Evolutionary conservation across 1,284 basidiomycete genomes (phyloP).

Genomic region (Salmacisia buchloeana): DNA sequence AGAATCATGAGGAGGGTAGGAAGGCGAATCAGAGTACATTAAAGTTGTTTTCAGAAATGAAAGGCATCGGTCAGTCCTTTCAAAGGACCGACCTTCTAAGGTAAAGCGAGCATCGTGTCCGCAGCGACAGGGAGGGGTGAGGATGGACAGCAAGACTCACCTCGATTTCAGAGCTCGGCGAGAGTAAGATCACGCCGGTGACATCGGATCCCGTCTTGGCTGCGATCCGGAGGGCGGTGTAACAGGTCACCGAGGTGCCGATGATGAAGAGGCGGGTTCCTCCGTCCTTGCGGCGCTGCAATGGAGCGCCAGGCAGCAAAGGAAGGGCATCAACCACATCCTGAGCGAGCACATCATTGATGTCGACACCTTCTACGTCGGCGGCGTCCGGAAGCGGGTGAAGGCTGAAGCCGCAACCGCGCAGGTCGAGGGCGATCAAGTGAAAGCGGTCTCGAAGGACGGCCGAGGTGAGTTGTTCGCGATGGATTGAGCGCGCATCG

Average conservation of each 20-base stretch:
- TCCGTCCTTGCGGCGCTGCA: background rate
- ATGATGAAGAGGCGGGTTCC: background rate
- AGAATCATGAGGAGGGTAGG: background rate
- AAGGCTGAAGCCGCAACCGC: background rate
- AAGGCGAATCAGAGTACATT: background rate
- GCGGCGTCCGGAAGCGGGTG: background rate
- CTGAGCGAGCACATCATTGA: background rate
- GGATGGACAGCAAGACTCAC: no score
- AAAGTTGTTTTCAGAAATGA: background rate
- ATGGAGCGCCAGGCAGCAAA: background rate
- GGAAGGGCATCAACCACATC: background rate
- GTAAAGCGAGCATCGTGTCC: no score
- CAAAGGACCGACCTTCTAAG: no score
- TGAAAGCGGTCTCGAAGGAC: background rate
- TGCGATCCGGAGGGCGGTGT: background rate
- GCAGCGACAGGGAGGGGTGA: no score
- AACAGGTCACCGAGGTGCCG: background rate
- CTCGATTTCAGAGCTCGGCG: background rate
- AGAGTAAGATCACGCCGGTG: background rate
- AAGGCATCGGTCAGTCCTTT: no score
- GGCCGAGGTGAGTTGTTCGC: background rate
- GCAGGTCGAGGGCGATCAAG: background rate
- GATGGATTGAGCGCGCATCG: background rate
- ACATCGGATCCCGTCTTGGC: background rate
- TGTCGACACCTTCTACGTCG: background rate